phyloP scores from a whole-genome alignment of 805 yeast species.

The Wickerhamomyces strasburgensis region DNA sequence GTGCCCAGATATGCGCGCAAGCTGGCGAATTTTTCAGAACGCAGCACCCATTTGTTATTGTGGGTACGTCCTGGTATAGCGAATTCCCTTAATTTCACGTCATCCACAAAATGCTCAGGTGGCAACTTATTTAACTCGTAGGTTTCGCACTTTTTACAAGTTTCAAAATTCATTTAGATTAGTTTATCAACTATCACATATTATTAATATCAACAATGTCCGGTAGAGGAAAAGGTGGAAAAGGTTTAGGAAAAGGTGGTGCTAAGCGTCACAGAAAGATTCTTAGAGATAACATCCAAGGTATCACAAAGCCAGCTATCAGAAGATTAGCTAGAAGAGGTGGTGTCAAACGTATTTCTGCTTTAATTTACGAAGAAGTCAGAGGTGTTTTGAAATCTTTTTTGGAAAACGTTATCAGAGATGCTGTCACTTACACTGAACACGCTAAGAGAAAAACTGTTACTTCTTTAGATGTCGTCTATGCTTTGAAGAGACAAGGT shows the following conservation, averaged over 20 bases:
- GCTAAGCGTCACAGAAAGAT: conserved; percentile 99
- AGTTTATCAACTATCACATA: neutral
- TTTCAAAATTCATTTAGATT: neutral
- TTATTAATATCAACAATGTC: conserved; percentile 53
- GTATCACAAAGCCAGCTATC: conserved; percentile 99
- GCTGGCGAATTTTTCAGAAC: neutral
- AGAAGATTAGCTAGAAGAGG: conserved; percentile 99
- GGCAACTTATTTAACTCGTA: neutral
- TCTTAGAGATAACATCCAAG: conserved; percentile 98
- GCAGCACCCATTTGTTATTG: too few species aligned
- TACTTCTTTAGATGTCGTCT: conserved; percentile 96
- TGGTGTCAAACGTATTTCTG: conserved; percentile 99
- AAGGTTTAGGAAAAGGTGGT: conserved; percentile 99
- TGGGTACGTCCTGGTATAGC: neutral
- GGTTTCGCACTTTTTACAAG: neutral
- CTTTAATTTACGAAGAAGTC: conserved; percentile 97
- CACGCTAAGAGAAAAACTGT: conserved; percentile 99
- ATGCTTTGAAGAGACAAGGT: conserved; percentile 99
- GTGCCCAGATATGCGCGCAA: neutral
- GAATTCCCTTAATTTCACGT: neutral
- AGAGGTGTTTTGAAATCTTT: conserved; percentile 94
- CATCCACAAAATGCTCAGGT: too few species aligned
- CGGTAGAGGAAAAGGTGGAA: conserved; percentile 99
- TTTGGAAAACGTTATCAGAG: conserved; percentile 96
- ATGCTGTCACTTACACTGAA: conserved; percentile 98